phyloP scores from a whole-genome alignment of 163 green algal species.

The Chlamydomonas reinhardtii region DNA sequence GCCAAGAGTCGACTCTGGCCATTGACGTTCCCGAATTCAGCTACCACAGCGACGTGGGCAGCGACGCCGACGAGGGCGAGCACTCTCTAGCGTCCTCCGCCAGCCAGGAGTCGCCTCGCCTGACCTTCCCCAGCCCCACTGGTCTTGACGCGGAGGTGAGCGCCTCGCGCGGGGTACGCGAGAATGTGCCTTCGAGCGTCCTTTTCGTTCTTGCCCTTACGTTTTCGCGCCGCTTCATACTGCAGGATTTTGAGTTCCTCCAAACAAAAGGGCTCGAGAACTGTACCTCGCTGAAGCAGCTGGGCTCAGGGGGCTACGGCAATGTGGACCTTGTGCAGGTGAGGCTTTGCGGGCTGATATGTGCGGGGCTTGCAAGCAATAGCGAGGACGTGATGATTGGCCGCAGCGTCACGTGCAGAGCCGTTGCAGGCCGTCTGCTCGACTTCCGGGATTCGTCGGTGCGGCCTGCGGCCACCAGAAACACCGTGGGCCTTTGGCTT shows the following conservation, averaged over 20 bases:
- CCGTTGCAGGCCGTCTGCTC: too few relatives aligned
- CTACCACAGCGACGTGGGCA: slow-evolving; percentile 1
- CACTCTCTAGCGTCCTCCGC: slow-evolving; percentile 1
- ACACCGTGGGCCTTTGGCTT: too few relatives aligned
- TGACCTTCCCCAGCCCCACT: slow-evolving; percentile 17
- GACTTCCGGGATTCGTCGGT: too few relatives aligned
- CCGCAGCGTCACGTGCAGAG: too few relatives aligned
- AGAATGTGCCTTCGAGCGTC: background rate
- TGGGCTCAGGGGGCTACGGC: slow-evolving; percentile 34
- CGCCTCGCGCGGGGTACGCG: too few relatives aligned
- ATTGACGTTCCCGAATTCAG: slow-evolving; percentile 11
- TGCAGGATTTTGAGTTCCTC: slow-evolving; percentile 36
- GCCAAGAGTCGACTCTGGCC: background rate
- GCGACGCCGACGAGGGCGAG: background rate
- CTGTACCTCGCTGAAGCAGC: slow-evolving; percentile 29
- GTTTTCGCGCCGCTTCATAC: background rate
- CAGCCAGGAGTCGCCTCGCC: slow-evolving; percentile 4
- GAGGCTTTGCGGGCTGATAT: background rate
- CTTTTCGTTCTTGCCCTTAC: too few relatives aligned
- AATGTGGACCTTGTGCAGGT: slow-evolving; percentile 46
- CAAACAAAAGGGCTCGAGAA: slow-evolving; percentile 14
- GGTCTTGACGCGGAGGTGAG: slow-evolving; percentile 15
- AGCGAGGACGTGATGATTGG: too few relatives aligned
- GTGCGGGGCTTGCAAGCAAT: too few relatives aligned
- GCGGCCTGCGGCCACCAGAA: too few relatives aligned